Base-by-base conservation (phyloP, 1,284 basidiomycete species). In the Puccinia polysora region DNA sequence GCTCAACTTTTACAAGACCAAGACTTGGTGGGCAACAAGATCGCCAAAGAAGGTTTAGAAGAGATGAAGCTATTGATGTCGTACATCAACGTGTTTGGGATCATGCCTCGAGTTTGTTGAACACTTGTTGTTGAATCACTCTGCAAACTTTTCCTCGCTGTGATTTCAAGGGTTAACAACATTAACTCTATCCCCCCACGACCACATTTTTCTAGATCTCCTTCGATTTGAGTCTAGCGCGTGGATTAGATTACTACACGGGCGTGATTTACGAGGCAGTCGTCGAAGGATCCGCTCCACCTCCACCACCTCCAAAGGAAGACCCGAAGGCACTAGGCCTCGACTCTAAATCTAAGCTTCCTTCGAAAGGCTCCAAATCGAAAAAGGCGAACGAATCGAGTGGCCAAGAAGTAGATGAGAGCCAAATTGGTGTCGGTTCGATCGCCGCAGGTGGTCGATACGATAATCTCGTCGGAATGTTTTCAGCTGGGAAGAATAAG, bases 211-310 rank as follows among this genome's bases (percentile, higher is more conserved):
- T 38, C 23, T 76, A 92, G 89, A 86, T 97, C 78, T 94, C 91
- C 7, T 97, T 99, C 79, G 95, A 98, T 81, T 86, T 98, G 76
- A 95, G 91, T 7, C 86, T 98, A 25, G 96, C 96, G 7, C 88
- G 96, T 40, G 95, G 95, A 28, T 85, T 98, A 43, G 96, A 98
- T 81, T 98, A 98, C 82, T 97, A 99, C 82, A 98, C 95, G 0
- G 95, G 96, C 47, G 88, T 99, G 78, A 98, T 98, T 80, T 97
- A 97, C 83, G 96, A 99, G 82, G 96, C 92, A 49, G 86, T 93
- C 76, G 90, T 92, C 28, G 91, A 91, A 77, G 90, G 87, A 0
- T 97, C 93, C 8, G 93, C 94, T 0, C 93, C 95, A 0, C 91
- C 95, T 0, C 1, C 32, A 25, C 50, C 52, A 67, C 28, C 20